Conservation (phyloP, 176 grass and related monocot species). For the Thalia dealbata region DNA sequence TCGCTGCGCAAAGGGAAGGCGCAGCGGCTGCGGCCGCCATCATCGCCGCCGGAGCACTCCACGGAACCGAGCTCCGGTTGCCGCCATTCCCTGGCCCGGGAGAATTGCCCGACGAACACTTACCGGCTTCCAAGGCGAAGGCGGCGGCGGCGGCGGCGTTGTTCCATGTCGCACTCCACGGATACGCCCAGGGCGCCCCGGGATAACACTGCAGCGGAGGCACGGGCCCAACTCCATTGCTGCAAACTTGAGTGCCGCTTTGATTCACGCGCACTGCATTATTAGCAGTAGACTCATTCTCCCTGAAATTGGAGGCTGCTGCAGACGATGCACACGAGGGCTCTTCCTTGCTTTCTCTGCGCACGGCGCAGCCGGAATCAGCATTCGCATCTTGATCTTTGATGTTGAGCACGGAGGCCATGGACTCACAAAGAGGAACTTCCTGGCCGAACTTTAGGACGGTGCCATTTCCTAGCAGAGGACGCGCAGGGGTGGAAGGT, state of each 20-base stretch:
- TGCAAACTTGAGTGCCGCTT: constrained; percentile 33
- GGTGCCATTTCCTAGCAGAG: constrained; percentile 32
- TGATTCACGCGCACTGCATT: constrained; percentile 11
- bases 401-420: constrained; percentile 65
- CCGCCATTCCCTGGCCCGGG: constrained; percentile 29
- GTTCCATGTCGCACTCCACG: constrained; percentile 57
- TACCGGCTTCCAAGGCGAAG: constrained; percentile 30
- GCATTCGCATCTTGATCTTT: constrained; percentile 35
- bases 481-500: constrained; percentile 21
- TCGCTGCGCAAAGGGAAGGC: constrained; percentile 31
- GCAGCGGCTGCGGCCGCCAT: too few species aligned
- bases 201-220: constrained; percentile 50
- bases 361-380: constrained; percentile 16
- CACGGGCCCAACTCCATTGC: constrained; percentile 39
- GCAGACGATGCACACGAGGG: constrained; percentile 31
- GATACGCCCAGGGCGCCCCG: constrained; percentile 61
- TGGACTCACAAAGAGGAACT: constrained; percentile 74
- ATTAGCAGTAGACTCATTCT: constrained; percentile 26
- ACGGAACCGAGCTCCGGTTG: constrained; percentile 30
- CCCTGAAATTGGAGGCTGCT: constrained; percentile 21
- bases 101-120: constrained; percentile 25
- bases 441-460: constrained; percentile 74
- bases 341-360: constrained; percentile 33
- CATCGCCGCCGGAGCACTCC: constrained; percentile 43
- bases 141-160: constrained; percentile 32